Base-by-base conservation (phyloP, 2,329 filamentous ascomycete genomes). In the Diplodia sapinea region DNA sequence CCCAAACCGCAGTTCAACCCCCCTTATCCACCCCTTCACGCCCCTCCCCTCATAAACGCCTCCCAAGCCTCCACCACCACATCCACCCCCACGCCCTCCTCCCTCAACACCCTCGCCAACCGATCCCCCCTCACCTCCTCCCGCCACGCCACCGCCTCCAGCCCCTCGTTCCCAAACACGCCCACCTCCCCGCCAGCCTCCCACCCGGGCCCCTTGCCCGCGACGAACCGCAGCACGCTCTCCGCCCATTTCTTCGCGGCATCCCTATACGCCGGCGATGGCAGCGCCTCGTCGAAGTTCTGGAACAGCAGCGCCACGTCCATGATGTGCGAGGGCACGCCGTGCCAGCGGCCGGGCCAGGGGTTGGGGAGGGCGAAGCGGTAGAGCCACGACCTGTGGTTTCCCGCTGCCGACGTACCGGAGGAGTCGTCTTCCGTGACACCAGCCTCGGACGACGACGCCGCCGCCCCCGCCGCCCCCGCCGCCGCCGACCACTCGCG, bases 401-500 rank as follows among this genome's bases (percentile, higher is more conserved):
- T n/a, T n/a, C n/a, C n/a, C n/a, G n/a, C n/a, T n/a, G n/a, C n/a
- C n/a, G n/a, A n/a, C n/a, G n/a, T n/a, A n/a, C n/a, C n/a, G n/a
- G n/a, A 1, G 23, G 23, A 23, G 23, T 1, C 1, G 23, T 23
- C 23, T 23, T 23, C 23, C 23, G 23, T 2, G 23, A 1, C 23
- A 23, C 23, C 23, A 23, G 23, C 23, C 23, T 23, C 23, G 23
- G 23, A 23, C 23, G 23, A 23, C 38, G 20, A 78, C 33, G 73
- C 75, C 56, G 76, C 70, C 2, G 82, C 82, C 33, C 82, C 79
- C 17, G 79, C n/a, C n/a, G n/a, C n/a, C n/a, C n/a, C n/a, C n/a
- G n/a, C n/a, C 74, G 83, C 78, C 1, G 81, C 80, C 65, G 81
- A 81, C 73, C 83, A 85, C 8, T 73, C 73, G 40, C 84, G 79